Evolutionary conservation across 768 basidiomycete genomes (phyloP).

Genomic region (Phaeotremella skinneri): DNA sequence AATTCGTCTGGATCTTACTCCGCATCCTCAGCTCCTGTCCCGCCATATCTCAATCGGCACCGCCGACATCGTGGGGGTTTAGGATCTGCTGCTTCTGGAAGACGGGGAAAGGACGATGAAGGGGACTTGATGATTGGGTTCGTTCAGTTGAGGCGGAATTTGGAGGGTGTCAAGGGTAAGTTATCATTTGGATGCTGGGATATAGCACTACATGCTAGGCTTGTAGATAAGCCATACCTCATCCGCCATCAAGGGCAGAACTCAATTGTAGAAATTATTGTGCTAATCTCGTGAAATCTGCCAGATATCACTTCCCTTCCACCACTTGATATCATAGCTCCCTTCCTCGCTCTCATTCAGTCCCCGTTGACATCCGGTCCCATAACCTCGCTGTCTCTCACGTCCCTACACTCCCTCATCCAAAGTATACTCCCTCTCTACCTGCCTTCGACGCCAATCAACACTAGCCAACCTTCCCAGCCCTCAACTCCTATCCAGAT

Average conservation of each 20-base stretch:
- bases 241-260: too few species aligned
- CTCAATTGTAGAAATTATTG: too few species aligned
- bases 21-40: constrained; percentile 23
- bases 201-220: too few species aligned
- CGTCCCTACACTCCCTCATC: constrained; percentile 84
- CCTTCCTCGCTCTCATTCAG: constrained; percentile 89
- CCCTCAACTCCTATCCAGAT: constrained; percentile 59
- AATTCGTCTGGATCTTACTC: constrained; percentile 35
- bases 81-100: constrained; percentile 12
- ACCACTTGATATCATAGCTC: constrained; percentile 61
- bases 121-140: constrained; percentile 87
- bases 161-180: constrained; percentile 65
- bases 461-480: constrained; percentile 36
- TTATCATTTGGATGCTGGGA: too few species aligned
- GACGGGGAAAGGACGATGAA: constrained; percentile 64
- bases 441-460: constrained; percentile 26
- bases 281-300: too few species aligned
- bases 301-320: constrained; percentile 40
- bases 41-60: constrained; percentile 27
- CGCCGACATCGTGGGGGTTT: constrained; percentile 8
- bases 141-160: constrained; percentile 71
- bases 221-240: too few species aligned
- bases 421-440: constrained; percentile 46
- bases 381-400: constrained; percentile 90
- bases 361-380: constrained; percentile 94